These are phyloP conservation scores for Epichloe sibirici DNA, from an alignment of 2,329 filamentous ascomycete genomes.

Conservation along the genomic window DNA sequence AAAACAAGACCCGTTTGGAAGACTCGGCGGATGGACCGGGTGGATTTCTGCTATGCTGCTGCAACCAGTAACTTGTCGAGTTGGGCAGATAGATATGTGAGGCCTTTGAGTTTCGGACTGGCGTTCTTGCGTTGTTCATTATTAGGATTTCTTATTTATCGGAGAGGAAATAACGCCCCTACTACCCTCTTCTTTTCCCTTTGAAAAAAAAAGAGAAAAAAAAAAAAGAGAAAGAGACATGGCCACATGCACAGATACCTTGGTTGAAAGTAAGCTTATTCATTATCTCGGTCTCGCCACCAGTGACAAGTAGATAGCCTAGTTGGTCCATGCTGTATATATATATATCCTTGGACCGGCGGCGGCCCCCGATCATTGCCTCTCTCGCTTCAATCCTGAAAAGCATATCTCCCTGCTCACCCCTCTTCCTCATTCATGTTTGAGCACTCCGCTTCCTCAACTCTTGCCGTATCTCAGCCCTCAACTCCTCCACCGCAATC, in stretches of 20 bases:
- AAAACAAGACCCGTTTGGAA: not conserved
- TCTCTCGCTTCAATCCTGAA: no score
- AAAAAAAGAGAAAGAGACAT: conserved; percentile 16
- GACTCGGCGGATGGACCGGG: not conserved
- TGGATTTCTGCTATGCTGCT: not conserved
- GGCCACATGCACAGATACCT: conserved; percentile 25
- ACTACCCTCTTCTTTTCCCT: conserved; percentile 20
- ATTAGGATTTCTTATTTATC: conserved; percentile 12
- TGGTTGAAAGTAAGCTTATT: conserved; percentile 10
- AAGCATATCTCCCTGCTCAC: no score
- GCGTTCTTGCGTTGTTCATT: conserved; percentile 11
- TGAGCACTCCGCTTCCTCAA: conserved; percentile 26
- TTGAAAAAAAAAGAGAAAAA: conserved; percentile 11
- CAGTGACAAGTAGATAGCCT: not conserved
- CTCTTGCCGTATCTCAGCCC: conserved; percentile 52
- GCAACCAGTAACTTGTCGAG: not conserved
- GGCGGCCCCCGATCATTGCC: no score
- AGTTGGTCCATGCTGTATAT: no score
- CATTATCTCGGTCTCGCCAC: not conserved
- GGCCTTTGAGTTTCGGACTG: conserved; percentile 3
- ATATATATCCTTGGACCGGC: no score
- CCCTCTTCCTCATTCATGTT: not conserved
- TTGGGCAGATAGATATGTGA: not conserved
- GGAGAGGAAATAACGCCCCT: conserved; percentile 10
- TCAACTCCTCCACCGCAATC: conserved; percentile 64